Percentiles rank a stretch among this genome's conserved stretches.
phyloP scores from a whole-genome alignment of 805 yeast species.

The Ogataea nitratoaversa region DNA sequence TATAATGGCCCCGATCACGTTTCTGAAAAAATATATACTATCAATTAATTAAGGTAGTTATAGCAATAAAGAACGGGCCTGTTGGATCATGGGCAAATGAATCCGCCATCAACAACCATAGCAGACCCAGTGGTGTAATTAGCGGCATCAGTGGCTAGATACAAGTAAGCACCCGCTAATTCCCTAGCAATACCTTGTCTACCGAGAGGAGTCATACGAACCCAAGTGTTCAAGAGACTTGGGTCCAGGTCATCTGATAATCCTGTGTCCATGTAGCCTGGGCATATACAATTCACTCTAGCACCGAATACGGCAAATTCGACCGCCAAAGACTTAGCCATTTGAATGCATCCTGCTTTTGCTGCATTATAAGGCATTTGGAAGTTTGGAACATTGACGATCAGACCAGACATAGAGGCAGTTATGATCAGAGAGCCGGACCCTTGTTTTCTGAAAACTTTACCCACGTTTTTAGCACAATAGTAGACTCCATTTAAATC shows the following conservation, averaged over 20 bases:
- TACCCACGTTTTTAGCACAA: conserved; percentile 49
- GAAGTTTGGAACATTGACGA: conserved; percentile 50
- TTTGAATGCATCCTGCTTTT: conserved; percentile 46
- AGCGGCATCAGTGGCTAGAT: conserved; percentile 50
- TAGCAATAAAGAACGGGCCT: neutral
- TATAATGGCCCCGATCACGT: too few relatives aligned
- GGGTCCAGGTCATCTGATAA: conserved; percentile 31
- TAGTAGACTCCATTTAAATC: conserved; percentile 49
- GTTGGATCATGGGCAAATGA: conserved; percentile 21
- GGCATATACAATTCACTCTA: conserved; percentile 48
- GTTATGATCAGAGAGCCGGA: conserved; percentile 48
- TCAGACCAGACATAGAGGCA: conserved; percentile 53
- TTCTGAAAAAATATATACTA: too few relatives aligned
- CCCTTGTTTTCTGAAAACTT: conserved; percentile 43
- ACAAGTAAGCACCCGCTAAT: conserved; percentile 48
- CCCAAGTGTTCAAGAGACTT: conserved; percentile 28
- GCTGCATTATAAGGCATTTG: conserved; percentile 50
- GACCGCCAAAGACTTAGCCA: conserved; percentile 44
- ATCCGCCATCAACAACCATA: conserved; percentile 51
- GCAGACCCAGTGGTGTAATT: conserved; percentile 48
- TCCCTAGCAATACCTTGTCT: conserved; percentile 50
- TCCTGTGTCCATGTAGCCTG: conserved; percentile 50
- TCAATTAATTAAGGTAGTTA: too few relatives aligned
- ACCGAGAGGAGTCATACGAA: conserved; percentile 39
- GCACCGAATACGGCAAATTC: conserved; percentile 46